phyloP scores from a whole-genome alignment of 2,329 filamentous ascomycete genomes.

The Fusarium fujikuroi region DNA sequence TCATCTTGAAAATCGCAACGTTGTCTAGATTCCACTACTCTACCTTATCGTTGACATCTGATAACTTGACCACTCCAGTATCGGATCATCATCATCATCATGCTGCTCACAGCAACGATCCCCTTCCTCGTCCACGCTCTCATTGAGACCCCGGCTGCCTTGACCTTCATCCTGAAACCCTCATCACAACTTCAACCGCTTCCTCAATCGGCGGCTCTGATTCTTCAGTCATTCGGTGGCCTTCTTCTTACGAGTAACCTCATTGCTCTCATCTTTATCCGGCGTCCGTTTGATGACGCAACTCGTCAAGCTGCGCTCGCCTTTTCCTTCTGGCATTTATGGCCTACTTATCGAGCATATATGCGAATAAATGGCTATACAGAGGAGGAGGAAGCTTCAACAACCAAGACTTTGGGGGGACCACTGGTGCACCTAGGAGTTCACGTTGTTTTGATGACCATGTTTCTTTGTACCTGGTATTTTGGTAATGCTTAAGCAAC shows the following conservation, averaged over 20 bases:
- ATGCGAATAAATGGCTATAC: slow-evolving; percentile 45
- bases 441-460: slow-evolving; percentile 52
- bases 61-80: background rate
- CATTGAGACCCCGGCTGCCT: slow-evolving; percentile 56
- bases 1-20: background rate
- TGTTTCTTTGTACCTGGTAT: slow-evolving; percentile 47
- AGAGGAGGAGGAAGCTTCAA: slow-evolving; percentile 14
- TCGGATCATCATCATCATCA: background rate
- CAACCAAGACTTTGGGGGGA: slow-evolving; percentile 54
- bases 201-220: slow-evolving; percentile 53
- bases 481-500: slow-evolving; percentile 22
- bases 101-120: slow-evolving; percentile 22
- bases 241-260: slow-evolving; percentile 58
- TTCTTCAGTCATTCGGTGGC: slow-evolving; percentile 60
- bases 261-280: slow-evolving; percentile 53
- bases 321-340: slow-evolving; percentile 61
- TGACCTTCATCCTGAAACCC: slow-evolving; percentile 58
- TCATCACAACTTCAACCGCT: slow-evolving; percentile 55
- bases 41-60: background rate
- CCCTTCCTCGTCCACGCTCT: slow-evolving; percentile 54
- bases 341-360: slow-evolving; percentile 58
- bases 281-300: slow-evolving; percentile 47
- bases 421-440: slow-evolving; percentile 58
- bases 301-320: slow-evolving; percentile 51
- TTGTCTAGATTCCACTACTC: background rate